These are phyloP conservation scores for Pseudocercospora cruenta DNA, from an alignment of 2,329 filamentous ascomycete genomes.

Conservation along the genomic window DNA sequence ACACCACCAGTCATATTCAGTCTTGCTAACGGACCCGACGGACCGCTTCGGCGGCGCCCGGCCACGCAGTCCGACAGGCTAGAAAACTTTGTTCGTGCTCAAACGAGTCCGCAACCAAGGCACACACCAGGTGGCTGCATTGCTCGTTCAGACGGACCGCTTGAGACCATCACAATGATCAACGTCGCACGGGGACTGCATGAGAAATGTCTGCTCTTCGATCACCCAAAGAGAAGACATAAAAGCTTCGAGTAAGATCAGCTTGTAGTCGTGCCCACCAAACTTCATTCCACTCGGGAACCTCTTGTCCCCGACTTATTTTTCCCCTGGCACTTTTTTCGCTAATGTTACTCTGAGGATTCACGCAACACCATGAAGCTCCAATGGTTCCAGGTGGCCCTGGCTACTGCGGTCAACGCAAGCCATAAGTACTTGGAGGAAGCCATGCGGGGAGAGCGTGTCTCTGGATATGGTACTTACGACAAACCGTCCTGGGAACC, in stretches of 20 bases:
- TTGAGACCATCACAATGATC: background rate
- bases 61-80: background rate
- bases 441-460: constrained; percentile 13
- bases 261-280: constrained; percentile 8
- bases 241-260: constrained; percentile 8
- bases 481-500: constrained; percentile 13
- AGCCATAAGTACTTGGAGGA: constrained; percentile 12
- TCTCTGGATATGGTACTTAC: constrained; percentile 14
- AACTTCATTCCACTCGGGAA: constrained; percentile 11
- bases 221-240: constrained; percentile 13
- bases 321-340: constrained; percentile 3
- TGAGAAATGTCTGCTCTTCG: constrained; percentile 10
- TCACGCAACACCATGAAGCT: constrained; percentile 11
- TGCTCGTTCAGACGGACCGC: constrained; percentile 6
- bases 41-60: background rate
- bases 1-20: background rate
- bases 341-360: constrained; percentile 5
- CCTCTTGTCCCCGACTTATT: constrained; percentile 9
- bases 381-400: constrained; percentile 9
- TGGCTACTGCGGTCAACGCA: constrained; percentile 12
- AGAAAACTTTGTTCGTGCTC: background rate
- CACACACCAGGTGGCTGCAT: background rate
- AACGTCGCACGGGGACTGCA: background rate
- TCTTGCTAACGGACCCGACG: background rate
- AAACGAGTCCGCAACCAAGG: background rate